phyloP scores from a whole-genome alignment of 495 filamentous ascomycete species.

The Hypoxylon fragiforme region DNA sequence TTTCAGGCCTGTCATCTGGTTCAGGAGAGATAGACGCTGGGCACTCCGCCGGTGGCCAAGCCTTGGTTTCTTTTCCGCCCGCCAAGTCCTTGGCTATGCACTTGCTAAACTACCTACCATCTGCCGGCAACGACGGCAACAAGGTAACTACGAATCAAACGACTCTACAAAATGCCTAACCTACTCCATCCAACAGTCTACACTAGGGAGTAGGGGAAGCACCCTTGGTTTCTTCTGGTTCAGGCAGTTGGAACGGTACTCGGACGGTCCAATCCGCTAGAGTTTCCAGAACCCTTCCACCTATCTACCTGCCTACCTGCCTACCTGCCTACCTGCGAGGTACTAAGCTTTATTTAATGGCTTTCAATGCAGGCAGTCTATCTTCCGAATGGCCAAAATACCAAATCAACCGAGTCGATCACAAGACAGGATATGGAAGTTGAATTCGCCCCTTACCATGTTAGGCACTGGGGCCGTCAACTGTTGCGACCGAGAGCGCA shows the following conservation, averaged over 20 bases:
- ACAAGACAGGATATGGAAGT: slow-evolving; percentile 7
- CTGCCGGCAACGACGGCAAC: slow-evolving; percentile 26
- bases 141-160: slow-evolving; percentile 4
- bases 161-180: slow-evolving; percentile 11
- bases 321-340: no score
- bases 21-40: slow-evolving; percentile 1
- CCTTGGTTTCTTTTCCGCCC: slow-evolving; percentile 44
- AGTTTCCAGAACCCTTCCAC: slow-evolving; percentile 1
- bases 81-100: slow-evolving; percentile 41
- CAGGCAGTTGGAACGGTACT: neutral
- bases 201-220: no score
- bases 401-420: neutral
- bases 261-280: slow-evolving; percentile 3
- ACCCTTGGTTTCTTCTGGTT: slow-evolving; percentile 5
- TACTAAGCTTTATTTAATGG: no score
- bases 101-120: slow-evolving; percentile 2
- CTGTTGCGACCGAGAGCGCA: slow-evolving; percentile 4
- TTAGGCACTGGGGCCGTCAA: slow-evolving; percentile 8
- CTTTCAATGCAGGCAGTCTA: no score
- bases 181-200: no score
- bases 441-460: slow-evolving; percentile 8
- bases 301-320: no score
- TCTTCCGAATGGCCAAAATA: slow-evolving; percentile 3
- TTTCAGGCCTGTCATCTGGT: neutral
- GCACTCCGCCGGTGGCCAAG: slow-evolving; percentile 38